Percentiles rank a stretch among this genome's conserved stretches.
These are phyloP conservation scores for Candida smagusa DNA, from an alignment of 1,139 yeast genomes.

Conservation along the genomic window DNA sequence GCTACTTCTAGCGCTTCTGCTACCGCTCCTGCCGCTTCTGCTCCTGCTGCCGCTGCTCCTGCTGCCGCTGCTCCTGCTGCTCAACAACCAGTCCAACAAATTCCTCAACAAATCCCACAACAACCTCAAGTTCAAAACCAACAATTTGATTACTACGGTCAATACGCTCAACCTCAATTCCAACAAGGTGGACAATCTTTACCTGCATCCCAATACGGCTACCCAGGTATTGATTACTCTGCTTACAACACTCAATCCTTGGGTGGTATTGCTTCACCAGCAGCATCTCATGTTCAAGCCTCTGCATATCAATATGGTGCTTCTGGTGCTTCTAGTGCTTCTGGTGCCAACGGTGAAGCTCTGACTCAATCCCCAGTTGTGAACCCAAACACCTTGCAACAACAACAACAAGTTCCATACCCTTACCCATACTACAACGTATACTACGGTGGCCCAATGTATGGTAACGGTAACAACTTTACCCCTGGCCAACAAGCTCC, in stretches of 20 bases:
- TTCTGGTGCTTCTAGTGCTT: constrained; percentile 14
- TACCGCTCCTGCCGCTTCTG: background rate
- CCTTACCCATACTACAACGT: constrained; percentile 48
- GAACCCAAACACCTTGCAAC: constrained; percentile 26
- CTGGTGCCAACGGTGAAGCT: constrained; percentile 13
- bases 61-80: constrained; percentile 3
- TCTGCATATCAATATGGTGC: constrained; percentile 11
- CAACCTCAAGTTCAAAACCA: constrained; percentile 9
- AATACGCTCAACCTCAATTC: constrained; percentile 40
- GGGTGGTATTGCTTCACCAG: constrained; percentile 29
- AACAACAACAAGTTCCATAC: constrained; percentile 26
- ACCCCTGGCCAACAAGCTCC: constrained; percentile 9
- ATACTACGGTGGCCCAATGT: constrained; percentile 44
- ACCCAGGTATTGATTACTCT: constrained; percentile 45
- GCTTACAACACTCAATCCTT: constrained; percentile 35
- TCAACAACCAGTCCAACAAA: constrained; percentile 18
- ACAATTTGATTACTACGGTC: constrained; percentile 34
- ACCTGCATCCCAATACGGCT: constrained; percentile 43
- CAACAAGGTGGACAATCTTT: constrained; percentile 37
- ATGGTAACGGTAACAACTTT: constrained; percentile 31
- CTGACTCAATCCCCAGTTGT: constrained; percentile 30
- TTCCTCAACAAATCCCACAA: constrained; percentile 8
- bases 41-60: background rate
- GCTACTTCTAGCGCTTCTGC: background rate
- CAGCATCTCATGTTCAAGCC: constrained; percentile 33